phyloP scores from a whole-genome alignment of 2,329 filamentous ascomycete genomes.

The Trichoderma guizhouense region DNA sequence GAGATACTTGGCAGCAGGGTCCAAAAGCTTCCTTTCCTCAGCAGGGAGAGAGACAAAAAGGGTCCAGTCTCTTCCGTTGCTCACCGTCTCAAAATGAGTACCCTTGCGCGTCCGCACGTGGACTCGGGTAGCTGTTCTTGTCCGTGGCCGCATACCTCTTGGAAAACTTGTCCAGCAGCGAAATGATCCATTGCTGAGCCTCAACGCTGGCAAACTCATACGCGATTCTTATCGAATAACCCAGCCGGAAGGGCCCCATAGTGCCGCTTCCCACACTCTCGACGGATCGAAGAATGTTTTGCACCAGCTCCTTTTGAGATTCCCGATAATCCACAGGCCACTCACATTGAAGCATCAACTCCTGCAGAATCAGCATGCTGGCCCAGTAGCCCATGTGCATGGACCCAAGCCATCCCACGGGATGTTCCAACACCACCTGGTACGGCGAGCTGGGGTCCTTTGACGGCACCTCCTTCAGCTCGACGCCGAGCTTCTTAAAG shows the following conservation, averaged over 20 bases:
- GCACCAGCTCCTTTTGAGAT: slow-evolving; percentile 28
- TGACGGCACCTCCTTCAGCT: slow-evolving; percentile 29
- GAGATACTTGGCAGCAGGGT: background rate
- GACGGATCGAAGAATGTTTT: slow-evolving; percentile 36
- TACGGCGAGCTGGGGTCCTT: slow-evolving; percentile 33
- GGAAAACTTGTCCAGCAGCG: slow-evolving; percentile 31
- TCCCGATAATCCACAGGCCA: slow-evolving; percentile 27
- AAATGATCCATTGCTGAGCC: slow-evolving; percentile 35
- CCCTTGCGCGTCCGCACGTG: slow-evolving; percentile 23
- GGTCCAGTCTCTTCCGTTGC: background rate
- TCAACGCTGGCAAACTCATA: slow-evolving; percentile 37
- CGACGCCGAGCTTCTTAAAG: slow-evolving; percentile 25
- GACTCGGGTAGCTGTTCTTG: slow-evolving; percentile 28
- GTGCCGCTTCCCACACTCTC: slow-evolving; percentile 37
- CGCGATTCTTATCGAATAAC: slow-evolving; percentile 37
- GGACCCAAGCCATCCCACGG: slow-evolving; percentile 33
- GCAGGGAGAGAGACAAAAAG: background rate
- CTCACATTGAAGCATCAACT: slow-evolving; percentile 34
- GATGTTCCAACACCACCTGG: slow-evolving; percentile 31
- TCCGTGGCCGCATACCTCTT: slow-evolving; percentile 35
- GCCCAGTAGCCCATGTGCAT: slow-evolving; percentile 39
- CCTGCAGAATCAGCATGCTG: slow-evolving; percentile 39
- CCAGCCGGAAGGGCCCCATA: slow-evolving; percentile 39
- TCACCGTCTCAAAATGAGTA: slow-evolving; percentile 10
- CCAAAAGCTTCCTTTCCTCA: background rate